Base-by-base conservation (phyloP, 306 rosid genomes). In the Trifolium subterraneum region DNA sequence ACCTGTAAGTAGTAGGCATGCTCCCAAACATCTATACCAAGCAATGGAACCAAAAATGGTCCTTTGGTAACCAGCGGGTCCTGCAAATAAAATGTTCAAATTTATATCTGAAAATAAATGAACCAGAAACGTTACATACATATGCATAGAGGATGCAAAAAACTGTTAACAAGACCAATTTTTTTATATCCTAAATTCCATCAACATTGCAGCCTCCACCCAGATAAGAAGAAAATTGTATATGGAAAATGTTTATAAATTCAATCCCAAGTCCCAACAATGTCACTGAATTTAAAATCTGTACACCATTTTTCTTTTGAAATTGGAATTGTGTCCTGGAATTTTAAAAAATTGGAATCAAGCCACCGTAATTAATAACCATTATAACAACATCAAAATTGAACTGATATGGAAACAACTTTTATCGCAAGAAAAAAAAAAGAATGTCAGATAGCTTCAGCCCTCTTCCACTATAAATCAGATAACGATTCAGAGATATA, bases 11-110 rank as follows among this genome's bases (percentile, higher is more conserved):
- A 95, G 82, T 95, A 95, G 2, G 99, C 98, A 51, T 95, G 99
- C 86, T 95, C 99, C 99, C 99, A 95, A 66, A 95, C 99, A 83
- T 95, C 99, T 51, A 95, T 81, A 12, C 99, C 99, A 71, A 95
- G 87, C 88, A 95, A 81, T 47, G 99, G 99, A 83, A 95, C 92
- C 73, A 95, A 80, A 76, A 23, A 75, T 73, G 95, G 55, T 71
- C 92, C 99, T 78, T 90, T 95, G 48, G 96, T 95, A 22, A 92
- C 97, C 68, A 95, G 83, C 4, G 99, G 99, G 70, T 95, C 99
- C 99, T 95, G 91, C 70, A 75, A 58, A 72, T 82, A 63, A 70
- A 68, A 61, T 33, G 70, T 64, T 78, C 82, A 93, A 39, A 86
- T 31, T 48, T 65, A 80, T 19, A 61, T 39, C 16, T 29, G 38